phyloP scores from a whole-genome alignment of 179 eudicot genomes.

The Gypsophila paniculata region DNA sequence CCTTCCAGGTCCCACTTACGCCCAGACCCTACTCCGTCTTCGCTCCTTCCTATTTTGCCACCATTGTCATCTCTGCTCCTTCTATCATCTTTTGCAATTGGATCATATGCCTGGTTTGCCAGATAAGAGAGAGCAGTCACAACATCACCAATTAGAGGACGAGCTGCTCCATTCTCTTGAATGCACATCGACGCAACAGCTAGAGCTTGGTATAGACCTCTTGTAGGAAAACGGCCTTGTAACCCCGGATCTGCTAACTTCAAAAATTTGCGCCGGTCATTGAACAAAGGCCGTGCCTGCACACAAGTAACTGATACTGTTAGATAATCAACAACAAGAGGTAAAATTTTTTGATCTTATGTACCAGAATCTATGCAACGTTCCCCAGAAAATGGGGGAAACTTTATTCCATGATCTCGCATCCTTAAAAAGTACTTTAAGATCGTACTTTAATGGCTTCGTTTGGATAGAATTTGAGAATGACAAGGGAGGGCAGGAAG shows the following conservation, averaged over 20 bases:
- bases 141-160: conserved; percentile 81
- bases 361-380: background rate
- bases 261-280: conserved; percentile 57
- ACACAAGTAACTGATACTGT: conserved; percentile 7
- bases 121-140: conserved; percentile 88
- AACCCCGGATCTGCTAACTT: conserved; percentile 73
- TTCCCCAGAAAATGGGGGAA: background rate
- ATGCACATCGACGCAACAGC: conserved; percentile 95
- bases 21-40: conserved; percentile 60
- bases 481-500: no score
- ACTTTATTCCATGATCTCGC: background rate
- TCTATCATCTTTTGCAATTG: conserved; percentile 35
- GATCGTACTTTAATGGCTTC: background rate
- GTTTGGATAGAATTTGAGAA: no score
- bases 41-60: conserved; percentile 50
- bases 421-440: background rate
- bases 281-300: conserved; percentile 85
- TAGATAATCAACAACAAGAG: conserved; percentile 3
- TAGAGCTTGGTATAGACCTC: conserved; percentile 85
- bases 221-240: conserved; percentile 66
- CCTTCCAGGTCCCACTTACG: conserved; percentile 73
- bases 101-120: conserved; percentile 64
- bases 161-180: conserved; percentile 77
- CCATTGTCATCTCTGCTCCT: conserved; percentile 42
- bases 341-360: background rate